A percentile compares a stretch with the other conserved stretches of the same genome.
Conservation (phyloP, 495 filamentous ascomycete genomes). For the Zalerion maritima region DNA sequence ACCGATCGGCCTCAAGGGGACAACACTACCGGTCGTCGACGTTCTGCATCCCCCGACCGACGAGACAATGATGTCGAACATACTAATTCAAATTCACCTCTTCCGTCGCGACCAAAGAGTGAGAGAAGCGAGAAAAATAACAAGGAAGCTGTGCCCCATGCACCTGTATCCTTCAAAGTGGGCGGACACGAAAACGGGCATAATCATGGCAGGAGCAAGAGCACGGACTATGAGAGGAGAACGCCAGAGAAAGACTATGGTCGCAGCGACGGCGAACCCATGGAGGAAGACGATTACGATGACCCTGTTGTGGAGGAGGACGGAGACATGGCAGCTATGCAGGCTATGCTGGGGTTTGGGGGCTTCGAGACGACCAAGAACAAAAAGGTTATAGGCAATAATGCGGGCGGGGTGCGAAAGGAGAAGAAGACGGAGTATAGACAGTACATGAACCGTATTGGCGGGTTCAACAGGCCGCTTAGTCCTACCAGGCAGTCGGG, state of each 20-base stretch:
- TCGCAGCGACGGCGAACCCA: slow-evolving; percentile 17
- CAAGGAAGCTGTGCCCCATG: slow-evolving; percentile 8
- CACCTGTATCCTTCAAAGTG: slow-evolving; percentile 22
- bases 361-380: slow-evolving; percentile 77
- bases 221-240: slow-evolving; percentile 3
- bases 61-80: slow-evolving; percentile 6
- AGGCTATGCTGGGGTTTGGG: slow-evolving; percentile 74
- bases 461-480: slow-evolving; percentile 90
- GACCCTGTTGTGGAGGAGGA: slow-evolving; percentile 37
- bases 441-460: slow-evolving; percentile 98
- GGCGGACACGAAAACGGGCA: slow-evolving; percentile 21
- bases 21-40: slow-evolving; percentile 8
- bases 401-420: slow-evolving; percentile 71
- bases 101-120: slow-evolving; percentile 13
- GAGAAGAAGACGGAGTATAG: slow-evolving; percentile 93
- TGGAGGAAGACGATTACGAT: slow-evolving; percentile 26
- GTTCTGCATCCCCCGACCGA: slow-evolving; percentile 9
- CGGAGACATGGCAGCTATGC: slow-evolving; percentile 60
- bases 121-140: too few relatives aligned
- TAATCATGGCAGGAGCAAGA: slow-evolving; percentile 26
- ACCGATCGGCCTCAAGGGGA: slow-evolving; percentile 6
- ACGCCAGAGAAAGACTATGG: slow-evolving; percentile 7
- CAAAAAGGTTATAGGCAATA: slow-evolving; percentile 81
- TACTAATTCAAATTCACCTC: slow-evolving; percentile 14
- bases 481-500: slow-evolving; percentile 28